Evolutionary conservation across 176 grass and related monocot species (phyloP).

Genomic region (Pontederia paniculata): DNA sequence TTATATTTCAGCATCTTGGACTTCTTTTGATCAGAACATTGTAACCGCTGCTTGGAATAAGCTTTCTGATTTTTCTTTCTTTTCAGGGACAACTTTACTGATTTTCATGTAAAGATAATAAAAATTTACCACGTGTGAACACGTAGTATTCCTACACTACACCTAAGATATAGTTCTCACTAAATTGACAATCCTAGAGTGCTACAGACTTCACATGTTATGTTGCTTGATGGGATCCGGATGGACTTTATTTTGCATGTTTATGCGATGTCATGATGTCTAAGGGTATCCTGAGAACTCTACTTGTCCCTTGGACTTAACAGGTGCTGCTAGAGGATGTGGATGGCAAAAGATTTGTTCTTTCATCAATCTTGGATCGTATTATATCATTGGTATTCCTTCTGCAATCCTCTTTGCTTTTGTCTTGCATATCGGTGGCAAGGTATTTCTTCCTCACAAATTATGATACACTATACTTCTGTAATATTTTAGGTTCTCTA

Average conservation of each 20-base stretch:
- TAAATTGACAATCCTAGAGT: too few species aligned
- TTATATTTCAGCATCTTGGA: background rate
- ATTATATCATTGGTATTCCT: conserved; percentile 68
- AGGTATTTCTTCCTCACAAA: conserved; percentile 21
- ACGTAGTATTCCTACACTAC: too few species aligned
- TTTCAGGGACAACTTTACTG: too few species aligned
- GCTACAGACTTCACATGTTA: too few species aligned
- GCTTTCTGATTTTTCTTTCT: background rate
- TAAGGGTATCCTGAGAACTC: too few species aligned
- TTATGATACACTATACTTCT: conserved; percentile 3
- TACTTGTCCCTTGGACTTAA: background rate
- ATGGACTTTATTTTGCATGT: background rate
- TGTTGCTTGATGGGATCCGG: too few species aligned
- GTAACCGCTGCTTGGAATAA: background rate
- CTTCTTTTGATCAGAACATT: background rate
- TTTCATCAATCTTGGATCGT: conserved; percentile 65
- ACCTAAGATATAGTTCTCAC: too few species aligned
- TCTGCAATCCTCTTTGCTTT: conserved; percentile 69
- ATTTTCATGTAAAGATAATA: too few species aligned
- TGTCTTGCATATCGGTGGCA: conserved; percentile 59
- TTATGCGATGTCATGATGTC: background rate
- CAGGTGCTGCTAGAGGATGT: conserved; percentile 79
- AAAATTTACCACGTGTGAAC: too few species aligned
- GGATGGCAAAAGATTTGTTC: conserved; percentile 87
- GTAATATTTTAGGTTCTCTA: background rate